Conservation (phyloP, 2,329 filamentous ascomycete genomes). For the Venturia oleaginea region DNA sequence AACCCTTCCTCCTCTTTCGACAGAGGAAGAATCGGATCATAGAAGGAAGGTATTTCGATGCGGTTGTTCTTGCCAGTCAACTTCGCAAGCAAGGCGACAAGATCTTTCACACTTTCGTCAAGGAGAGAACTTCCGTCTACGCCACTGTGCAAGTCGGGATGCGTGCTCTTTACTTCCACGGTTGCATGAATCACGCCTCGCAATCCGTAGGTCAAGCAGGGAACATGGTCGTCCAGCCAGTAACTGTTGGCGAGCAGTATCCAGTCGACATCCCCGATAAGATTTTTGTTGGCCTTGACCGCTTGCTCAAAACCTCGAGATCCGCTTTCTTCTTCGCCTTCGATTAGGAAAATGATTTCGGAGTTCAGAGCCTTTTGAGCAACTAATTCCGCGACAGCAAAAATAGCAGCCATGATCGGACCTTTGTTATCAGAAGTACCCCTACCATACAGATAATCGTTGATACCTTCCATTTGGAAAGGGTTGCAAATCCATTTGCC, state of each 20-base stretch:
- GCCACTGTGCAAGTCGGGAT: conserved; percentile 87
- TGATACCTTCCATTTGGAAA: conserved; percentile 78
- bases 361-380: conserved; percentile 76
- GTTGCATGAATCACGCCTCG: conserved; percentile 91
- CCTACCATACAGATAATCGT: conserved; percentile 88
- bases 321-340: conserved; percentile 93
- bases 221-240: conserved; percentile 93
- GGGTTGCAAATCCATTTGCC: conserved; percentile 82
- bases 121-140: conserved; percentile 90
- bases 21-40: conserved; percentile 70
- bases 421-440: conserved; percentile 98
- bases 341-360: conserved; percentile 88
- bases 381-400: conserved; percentile 81
- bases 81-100: conserved; percentile 72
- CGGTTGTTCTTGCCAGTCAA: conserved; percentile 73
- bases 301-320: conserved; percentile 84
- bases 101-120: conserved; percentile 84
- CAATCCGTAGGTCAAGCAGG: conserved; percentile 89
- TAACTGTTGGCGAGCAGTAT: conserved; percentile 96
- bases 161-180: conserved; percentile 73
- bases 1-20: conserved; percentile 67
- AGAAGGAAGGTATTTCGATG: conserved; percentile 80
- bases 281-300: conserved; percentile 66
- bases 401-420: conserved; percentile 85
- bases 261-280: conserved; percentile 88